Base-by-base conservation (phyloP, 1,284 basidiomycete species). In the Salmacisia buchloeana region DNA sequence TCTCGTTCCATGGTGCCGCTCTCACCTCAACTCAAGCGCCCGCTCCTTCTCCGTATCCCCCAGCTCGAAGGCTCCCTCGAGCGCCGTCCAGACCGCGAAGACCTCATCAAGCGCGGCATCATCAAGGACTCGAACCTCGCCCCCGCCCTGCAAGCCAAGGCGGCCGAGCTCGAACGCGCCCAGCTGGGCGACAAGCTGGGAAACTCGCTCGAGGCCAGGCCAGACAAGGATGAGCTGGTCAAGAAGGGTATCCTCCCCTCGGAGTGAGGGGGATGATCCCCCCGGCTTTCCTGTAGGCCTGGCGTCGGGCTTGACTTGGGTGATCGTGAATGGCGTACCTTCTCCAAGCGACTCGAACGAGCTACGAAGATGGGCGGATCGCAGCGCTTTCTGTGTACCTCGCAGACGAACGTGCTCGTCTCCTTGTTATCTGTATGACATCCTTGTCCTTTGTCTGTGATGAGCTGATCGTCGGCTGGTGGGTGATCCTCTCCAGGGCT, bases 141-240 rank as follows among this genome's bases (percentile, higher is more conserved):
- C n/a, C 87, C 87, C 6, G 81, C 84, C n/a, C 79, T 89, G 49
- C 84, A 88, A 70, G 88, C 87, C 34, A 86, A 86, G 63, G 84
- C 84, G 73, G 85, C 86, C 63, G 85, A 85, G 64, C 81, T 91
- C 61, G 83, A 88, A 78, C 82, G 85, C 64, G 85, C 86, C 38
- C 88, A 88, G 80, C 83, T 88, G 43, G 85, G 87, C 83, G 88
- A 90, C 80, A 87, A 86, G 75, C 83, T 91, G 52, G 86, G 86
- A 62, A 84, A 86, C 62, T 85, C 85, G 5, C 82, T 91, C 58
- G 84, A 85, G 63, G 80, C 85, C 57, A 84, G 89, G 60, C 88
- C 89, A 10, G 83, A 85, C 67, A 82, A 86, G 6, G 86, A 88
- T 58, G 86, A 89, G 67, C 83, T 91, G 58, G 84, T 89, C 66